Base-by-base conservation (phyloP, 2,329 filamentous ascomycete species). In the Nectriaceae sp. region DNA sequence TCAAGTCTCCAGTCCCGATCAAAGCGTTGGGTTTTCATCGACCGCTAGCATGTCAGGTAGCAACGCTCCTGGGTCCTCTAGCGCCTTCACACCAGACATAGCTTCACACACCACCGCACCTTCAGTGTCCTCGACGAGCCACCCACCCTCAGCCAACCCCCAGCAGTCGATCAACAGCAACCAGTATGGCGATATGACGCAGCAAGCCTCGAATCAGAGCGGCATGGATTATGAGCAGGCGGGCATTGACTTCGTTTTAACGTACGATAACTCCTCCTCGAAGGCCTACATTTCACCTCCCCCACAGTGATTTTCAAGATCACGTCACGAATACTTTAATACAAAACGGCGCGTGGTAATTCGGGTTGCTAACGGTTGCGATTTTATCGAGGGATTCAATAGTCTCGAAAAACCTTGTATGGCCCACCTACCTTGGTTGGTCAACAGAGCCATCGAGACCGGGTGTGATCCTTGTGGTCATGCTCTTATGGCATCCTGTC, bases 341-440 rank as follows among this genome's bases (percentile, higher is more conserved):
- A 26, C 36, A 20, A 22, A 47, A 44, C 36, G 20, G 20, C 40
- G 20, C 38, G 36, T 40, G 13, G 43, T 52, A 51, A 54, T 61
- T 65, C 53, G 63, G 56, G 63, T 64, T 64, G 68, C 70, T 82
- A 72, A 77, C 75, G 65, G 67, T 68, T 66, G 62, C 65, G 66
- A 60, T 63, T 66, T 67, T 62, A 56, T 65, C 62, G 59, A 61
- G 59, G 56, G 55, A 49, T 70, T 56, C 61, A 80, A 79, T 87
- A 89, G 80, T 66, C 88, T 96, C 70, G 92, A 97, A 76, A 88
- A 87, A 67, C 90, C 92, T 44, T 97, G 94, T 77, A 95, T 96
- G 82, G 85, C 91, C 60, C 91, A 96, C 70, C 80, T 93, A 72
- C 89, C 90, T 60, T 89, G 86, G 71, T 78, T 96, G 52, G 75